Conservation (phyloP, 1,284 basidiomycete species). For the Thelephora terrestris region DNA sequence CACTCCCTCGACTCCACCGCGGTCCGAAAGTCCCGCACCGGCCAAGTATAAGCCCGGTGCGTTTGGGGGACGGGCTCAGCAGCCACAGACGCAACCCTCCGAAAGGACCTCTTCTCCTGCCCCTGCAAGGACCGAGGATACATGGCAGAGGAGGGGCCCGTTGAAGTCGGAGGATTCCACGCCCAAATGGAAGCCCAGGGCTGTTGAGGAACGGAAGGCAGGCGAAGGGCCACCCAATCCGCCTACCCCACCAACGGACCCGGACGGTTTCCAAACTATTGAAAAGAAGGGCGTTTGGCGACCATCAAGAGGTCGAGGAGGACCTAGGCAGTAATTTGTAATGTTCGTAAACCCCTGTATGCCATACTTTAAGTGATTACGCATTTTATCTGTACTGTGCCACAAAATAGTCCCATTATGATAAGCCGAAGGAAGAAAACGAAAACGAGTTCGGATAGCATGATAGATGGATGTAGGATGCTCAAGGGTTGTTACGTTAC, state of each 20-base stretch:
- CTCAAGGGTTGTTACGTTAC: background rate
- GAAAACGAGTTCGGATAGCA: background rate
- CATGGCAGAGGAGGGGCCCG: background rate
- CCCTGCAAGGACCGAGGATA: slow-evolving; percentile 28
- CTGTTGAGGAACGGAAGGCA: slow-evolving; percentile 8
- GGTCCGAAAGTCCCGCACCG: slow-evolving; percentile 36
- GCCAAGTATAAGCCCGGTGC: slow-evolving; percentile 39
- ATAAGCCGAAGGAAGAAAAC: background rate
- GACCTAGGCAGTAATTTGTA: background rate
- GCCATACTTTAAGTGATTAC: too few species aligned
- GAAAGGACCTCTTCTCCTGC: slow-evolving; percentile 30
- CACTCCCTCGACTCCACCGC: slow-evolving; percentile 21
- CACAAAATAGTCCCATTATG: too few species aligned
- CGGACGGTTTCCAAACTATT: slow-evolving; percentile 67
- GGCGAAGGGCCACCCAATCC: slow-evolving; percentile 3
- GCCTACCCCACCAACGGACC: slow-evolving; percentile 29
- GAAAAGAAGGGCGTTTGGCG: slow-evolving; percentile 34
- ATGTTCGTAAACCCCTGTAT: too few species aligned
- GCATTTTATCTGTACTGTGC: too few species aligned
- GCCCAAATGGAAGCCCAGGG: slow-evolving; percentile 2
- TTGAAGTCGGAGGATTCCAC: background rate
- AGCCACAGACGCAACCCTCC: slow-evolving; percentile 18
- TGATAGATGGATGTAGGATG: background rate
- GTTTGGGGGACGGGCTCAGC: slow-evolving; percentile 18
- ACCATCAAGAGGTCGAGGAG: slow-evolving; percentile 25